Evolutionary conservation across 805 yeast species (phyloP).

Genomic region (Pichia thaimueangensis): DNA sequence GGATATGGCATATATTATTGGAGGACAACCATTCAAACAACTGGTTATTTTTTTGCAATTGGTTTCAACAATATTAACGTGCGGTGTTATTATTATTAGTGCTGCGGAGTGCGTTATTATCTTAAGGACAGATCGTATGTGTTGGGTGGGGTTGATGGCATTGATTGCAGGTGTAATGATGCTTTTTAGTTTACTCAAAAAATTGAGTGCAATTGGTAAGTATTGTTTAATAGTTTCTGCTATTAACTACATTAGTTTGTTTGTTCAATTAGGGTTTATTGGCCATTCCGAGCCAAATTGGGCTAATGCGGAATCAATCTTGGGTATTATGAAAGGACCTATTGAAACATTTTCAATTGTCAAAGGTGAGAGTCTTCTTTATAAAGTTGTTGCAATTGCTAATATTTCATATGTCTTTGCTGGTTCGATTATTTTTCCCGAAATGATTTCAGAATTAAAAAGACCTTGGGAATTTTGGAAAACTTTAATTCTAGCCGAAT

Average conservation of each 20-base stretch:
- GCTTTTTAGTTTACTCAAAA: conserved; percentile 36
- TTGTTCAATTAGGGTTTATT: conserved; percentile 16
- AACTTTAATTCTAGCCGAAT: conserved; percentile 39
- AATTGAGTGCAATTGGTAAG: conserved; percentile 32
- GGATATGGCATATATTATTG: conserved; percentile 33
- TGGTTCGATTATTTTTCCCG: conserved; percentile 44
- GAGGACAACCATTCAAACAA: conserved; percentile 28
- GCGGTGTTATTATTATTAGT: conserved; percentile 33
- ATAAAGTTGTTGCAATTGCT: conserved; percentile 34
- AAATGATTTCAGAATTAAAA: conserved; percentile 42
- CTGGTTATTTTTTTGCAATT: conserved; percentile 32
- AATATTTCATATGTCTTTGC: conserved; percentile 45
- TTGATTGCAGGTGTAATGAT: conserved; percentile 36
- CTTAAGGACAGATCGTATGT: conserved; percentile 27
- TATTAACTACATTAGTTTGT: conserved; percentile 15
- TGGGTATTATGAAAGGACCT: conserved; percentile 20
- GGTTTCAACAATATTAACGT: conserved; percentile 35
- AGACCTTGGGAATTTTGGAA: conserved; percentile 44
- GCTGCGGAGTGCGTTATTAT: conserved; percentile 37
- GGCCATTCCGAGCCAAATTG: conserved; percentile 16
- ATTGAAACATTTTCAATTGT: conserved; percentile 12
- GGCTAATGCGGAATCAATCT: conserved; percentile 15
- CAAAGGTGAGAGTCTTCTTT: conserved; percentile 16
- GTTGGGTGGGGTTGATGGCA: conserved; percentile 34
- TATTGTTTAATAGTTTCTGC: conserved; percentile 15